A percentile compares a stretch with the other conserved stretches of the same genome.
Evolutionary conservation across 2,329 filamentous ascomycete genomes (phyloP).

Genomic region (Xylaria sp.): DNA sequence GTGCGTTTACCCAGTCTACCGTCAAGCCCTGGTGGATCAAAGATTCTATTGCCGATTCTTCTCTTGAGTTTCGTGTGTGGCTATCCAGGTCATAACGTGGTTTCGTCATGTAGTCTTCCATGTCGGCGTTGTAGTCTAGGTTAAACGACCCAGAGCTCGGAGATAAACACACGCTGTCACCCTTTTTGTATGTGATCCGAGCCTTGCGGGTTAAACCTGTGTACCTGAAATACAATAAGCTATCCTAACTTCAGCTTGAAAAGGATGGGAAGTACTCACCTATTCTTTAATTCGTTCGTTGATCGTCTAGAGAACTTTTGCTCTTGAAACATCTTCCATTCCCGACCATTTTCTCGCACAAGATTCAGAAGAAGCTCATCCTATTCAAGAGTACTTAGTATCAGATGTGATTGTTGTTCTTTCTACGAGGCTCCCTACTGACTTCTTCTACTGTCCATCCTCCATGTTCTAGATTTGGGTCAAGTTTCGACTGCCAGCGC

Average conservation of each 20-base stretch:
- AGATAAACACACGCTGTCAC: slow-evolving; percentile 12
- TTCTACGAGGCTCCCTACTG: background rate
- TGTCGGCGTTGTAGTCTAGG: slow-evolving; percentile 15
- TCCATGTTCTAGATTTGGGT: slow-evolving; percentile 51
- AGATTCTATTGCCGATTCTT: background rate
- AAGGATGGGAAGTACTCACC: slow-evolving; percentile 14
- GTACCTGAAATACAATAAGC: slow-evolving; percentile 16
- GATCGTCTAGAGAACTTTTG: slow-evolving; percentile 36
- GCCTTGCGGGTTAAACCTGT: slow-evolving; percentile 29
- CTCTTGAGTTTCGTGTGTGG: background rate
- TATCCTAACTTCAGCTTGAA: background rate
- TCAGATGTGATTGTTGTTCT: background rate
- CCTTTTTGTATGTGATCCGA: slow-evolving; percentile 7
- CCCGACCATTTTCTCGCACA: slow-evolving; percentile 37
- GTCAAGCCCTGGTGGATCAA: slow-evolving; percentile 13
- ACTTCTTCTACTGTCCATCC: slow-evolving; percentile 41
- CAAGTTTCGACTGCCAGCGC: slow-evolving; percentile 56
- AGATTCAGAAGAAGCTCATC: slow-evolving; percentile 36
- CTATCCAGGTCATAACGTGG: background rate
- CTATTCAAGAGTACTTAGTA: slow-evolving; percentile 8
- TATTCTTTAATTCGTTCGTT: slow-evolving; percentile 43
- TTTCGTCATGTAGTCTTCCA: background rate
- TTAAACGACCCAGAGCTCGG: slow-evolving; percentile 16
- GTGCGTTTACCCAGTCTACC: slow-evolving; percentile 23
- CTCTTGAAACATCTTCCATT: slow-evolving; percentile 42